Evolutionary conservation across 2,329 filamentous ascomycete genomes (phyloP), one percentile per base, ranked within the genome.

Genomic region (Plectosphaerella plurivora): DNA sequence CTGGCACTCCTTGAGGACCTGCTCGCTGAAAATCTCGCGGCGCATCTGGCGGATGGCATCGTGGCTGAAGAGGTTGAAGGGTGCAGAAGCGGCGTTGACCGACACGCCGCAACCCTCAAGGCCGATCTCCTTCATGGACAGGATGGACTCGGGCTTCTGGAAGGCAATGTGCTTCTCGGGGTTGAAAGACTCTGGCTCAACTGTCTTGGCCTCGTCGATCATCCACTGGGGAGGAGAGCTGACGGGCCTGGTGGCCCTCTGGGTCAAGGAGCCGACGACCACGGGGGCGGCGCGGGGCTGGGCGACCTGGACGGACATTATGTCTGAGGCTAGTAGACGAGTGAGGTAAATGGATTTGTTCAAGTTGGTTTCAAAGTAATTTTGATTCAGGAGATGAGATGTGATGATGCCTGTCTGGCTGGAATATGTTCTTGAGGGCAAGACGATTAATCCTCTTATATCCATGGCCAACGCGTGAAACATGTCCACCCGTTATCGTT

Each of bases 11-110:
- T 74, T 66, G 57, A 78, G 73, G 4, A 86, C 81, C 37, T 79
- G 73, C 1, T 78, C 72, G 46, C 75, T 76, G 39, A 86, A 70
- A n/a, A 87, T 75, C 63, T 88, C 84, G 3, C 68, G 68, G 51
- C 85, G 75, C 76, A 88, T 86, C 49, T 78, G 74, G 60, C 78
- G 67, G 49, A 88, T 74, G 2, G 84, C 83, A 46, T 85, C 81
- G 33, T 73, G 61, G 11, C 79, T 80, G 66, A 88, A 88, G 22
- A 88, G 73, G 4, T 73, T 73, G 63, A 88, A 88, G 0, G 84
- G 83, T 53, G 86, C 79, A 0, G 83, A 85, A 49, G 86, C 83
- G 12, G 83, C 85, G 47, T 83, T 72, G 1, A 76, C 76, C 2
- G 85, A 88, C 24, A 88, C 74, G 5, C 83, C 84, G 48, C 70